Evolutionary conservation across 2,329 filamentous ascomycete species (phyloP).

Genomic region (Phaeosphaeria sp.): DNA sequence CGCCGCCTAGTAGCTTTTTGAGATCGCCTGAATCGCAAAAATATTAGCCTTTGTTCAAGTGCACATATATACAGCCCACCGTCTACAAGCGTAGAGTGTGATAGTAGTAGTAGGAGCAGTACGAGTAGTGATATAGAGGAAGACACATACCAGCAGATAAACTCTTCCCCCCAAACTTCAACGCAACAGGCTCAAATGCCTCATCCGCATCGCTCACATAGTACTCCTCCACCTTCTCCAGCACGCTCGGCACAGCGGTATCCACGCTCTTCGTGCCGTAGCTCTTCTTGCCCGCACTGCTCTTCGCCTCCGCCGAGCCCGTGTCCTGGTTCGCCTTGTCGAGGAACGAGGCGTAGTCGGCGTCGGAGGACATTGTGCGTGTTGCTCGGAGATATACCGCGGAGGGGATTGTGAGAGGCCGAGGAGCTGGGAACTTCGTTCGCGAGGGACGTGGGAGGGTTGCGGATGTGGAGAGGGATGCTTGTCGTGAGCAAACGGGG

Average conservation of each 20-base stretch:
- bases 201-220: slow-evolving; percentile 87
- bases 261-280: slow-evolving; percentile 50
- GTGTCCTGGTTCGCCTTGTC: slow-evolving; percentile 82
- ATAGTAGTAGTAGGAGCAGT: too few species aligned
- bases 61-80: too few species aligned
- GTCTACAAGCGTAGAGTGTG: too few species aligned
- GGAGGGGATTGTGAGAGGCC: not conserved
- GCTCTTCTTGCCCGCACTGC: slow-evolving; percentile 27
- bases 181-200: slow-evolving; percentile 77
- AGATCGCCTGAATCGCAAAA: too few species aligned
- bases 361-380: slow-evolving; percentile 73
- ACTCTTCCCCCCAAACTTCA: slow-evolving; percentile 64
- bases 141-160: slow-evolving; percentile 68
- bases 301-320: slow-evolving; percentile 30
- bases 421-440: not conserved
- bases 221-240: slow-evolving; percentile 60
- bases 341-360: slow-evolving; percentile 83
- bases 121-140: too few species aligned
- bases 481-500: not conserved
- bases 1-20: slow-evolving; percentile 67
- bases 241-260: slow-evolving; percentile 63
- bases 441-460: not conserved
- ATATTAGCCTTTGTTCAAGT: too few species aligned
- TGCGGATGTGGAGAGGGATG: not conserved
- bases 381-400: not conserved